Conservation (phyloP, 192 early-diverging fungal species). For the Funneliformis mosseae region DNA sequence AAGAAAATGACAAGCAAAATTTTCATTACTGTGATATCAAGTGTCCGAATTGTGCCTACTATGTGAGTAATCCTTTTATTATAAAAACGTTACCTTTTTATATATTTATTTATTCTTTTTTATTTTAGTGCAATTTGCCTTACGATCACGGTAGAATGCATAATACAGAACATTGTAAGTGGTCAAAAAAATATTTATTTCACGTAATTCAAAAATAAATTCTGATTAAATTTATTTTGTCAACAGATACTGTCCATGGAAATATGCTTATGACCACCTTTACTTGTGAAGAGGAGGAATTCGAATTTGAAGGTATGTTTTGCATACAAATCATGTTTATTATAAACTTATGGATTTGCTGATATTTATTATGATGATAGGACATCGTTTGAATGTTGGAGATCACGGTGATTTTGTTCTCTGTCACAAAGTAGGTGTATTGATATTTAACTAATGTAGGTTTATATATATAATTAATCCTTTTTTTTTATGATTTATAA, state of each 20-base stretch:
- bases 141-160: slow-evolving; percentile 37
- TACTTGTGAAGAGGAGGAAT: slow-evolving; percentile 38
- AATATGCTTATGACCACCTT: slow-evolving; percentile 45
- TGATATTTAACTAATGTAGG: neutral
- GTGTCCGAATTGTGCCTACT: slow-evolving; percentile 31
- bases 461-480: neutral
- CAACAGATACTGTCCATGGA: slow-evolving; percentile 33
- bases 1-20: slow-evolving; percentile 21
- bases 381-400: slow-evolving; percentile 39
- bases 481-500: neutral
- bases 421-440: slow-evolving; percentile 41
- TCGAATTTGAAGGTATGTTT: slow-evolving; percentile 36
- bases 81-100: neutral
- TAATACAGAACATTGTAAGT: slow-evolving; percentile 38
- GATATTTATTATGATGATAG: neutral
- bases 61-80: slow-evolving; percentile 12
- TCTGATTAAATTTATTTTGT: neutral
- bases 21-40: slow-evolving; percentile 27
- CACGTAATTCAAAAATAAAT: neutral
- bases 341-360: neutral
- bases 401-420: slow-evolving; percentile 40
- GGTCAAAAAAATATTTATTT: neutral
- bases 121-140: slow-evolving; percentile 39
- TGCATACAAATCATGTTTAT: neutral
- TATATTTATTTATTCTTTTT: no score